Evolutionary conservation across 2,329 filamentous ascomycete genomes (phyloP).

Genomic region (Phialemonium atrogriseum): DNA sequence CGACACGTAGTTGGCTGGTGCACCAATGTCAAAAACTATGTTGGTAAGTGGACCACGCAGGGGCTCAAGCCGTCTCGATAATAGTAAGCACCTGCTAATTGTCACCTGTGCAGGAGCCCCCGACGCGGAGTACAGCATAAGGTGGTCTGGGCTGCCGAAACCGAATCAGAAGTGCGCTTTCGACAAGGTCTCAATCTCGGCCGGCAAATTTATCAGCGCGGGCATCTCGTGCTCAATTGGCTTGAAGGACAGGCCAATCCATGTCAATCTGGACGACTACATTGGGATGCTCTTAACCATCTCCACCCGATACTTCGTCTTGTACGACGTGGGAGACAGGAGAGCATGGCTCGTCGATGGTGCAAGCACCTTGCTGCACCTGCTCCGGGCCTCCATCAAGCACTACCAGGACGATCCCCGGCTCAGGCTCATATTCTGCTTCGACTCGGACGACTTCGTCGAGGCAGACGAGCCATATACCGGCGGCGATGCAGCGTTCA

Average conservation of each 20-base stretch:
- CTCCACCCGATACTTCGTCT: conserved; percentile 15
- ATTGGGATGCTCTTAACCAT: conserved; percentile 19
- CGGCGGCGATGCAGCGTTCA: neutral
- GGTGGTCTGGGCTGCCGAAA: conserved; percentile 9
- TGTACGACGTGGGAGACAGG: conserved; percentile 15
- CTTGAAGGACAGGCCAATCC: conserved; percentile 16
- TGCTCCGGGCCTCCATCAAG: conserved; percentile 20
- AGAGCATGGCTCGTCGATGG: conserved; percentile 27
- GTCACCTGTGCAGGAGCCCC: conserved; percentile 14
- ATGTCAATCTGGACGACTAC: conserved; percentile 14
- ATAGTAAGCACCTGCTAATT: too few species aligned
- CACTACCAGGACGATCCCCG: conserved; percentile 9
- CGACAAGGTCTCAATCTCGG: conserved; percentile 16
- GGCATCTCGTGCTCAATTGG: conserved; percentile 15
- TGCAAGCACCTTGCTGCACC: conserved; percentile 25
- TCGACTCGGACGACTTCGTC: conserved; percentile 7
- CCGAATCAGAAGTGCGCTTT: conserved; percentile 9
- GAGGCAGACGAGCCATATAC: neutral
- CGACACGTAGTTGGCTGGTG: conserved; percentile 27
- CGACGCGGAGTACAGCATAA: conserved; percentile 11
- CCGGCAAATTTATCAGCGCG: conserved; percentile 16
- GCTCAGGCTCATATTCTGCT: conserved; percentile 11
- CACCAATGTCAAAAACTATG: conserved; percentile 13
- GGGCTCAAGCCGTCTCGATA: conserved; percentile 1
- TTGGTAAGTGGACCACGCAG: conserved; percentile 6